Base-by-base conservation (phyloP, 1,284 basidiomycete species). In the Cutaneotrichosporon sp. region DNA sequence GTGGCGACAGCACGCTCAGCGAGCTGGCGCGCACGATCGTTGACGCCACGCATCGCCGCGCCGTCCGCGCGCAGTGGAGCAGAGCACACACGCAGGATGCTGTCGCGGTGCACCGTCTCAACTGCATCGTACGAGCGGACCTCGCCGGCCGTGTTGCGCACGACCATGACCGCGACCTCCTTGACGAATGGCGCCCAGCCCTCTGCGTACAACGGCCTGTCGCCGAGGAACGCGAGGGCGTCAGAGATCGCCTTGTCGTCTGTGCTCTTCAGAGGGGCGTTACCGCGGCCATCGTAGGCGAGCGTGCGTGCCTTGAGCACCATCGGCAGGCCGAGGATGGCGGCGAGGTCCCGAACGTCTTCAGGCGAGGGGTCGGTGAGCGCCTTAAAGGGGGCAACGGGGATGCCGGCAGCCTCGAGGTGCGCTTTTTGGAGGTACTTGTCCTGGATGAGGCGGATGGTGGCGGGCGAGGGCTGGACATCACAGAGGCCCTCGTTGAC, bases 131-230 rank as follows among this genome's bases (percentile, higher is more conserved):
- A 99, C 9, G 90, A 90, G 31, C 82, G 78, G 5, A 95, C 88
- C 62, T 91, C 85, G 14, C 93, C 95, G 21, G 82, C 78, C 8
- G 83, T 83, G 16, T 89, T 88, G 31, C 92, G 88, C 2, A 98
- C 95, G 14, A 99, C 97, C 91, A 99, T 97, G 55, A 99, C 95
- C 0, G 96, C 94, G 32, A 98, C 89, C 79, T 99, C 96, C 73
- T 89, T 89, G 42, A 84, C 83, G 73, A 99, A 98, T 0, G 89
- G 87, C 0, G 95, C 91, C 89, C 92, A 97, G 73, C 90, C 90
- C 79, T 99, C 96, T 0, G 92, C 96, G 73, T 99, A 99, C 5
- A 98, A 82, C 10, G 83, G 38, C 85, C 80, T 85, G 62, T 81
- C 79, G 60, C 87, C 84, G 14, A 95, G 85, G 10, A 85, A 83